These are phyloP conservation scores for Pseudocercospora vitis DNA, from an alignment of 2,329 filamentous ascomycete genomes.

Conservation along the genomic window DNA sequence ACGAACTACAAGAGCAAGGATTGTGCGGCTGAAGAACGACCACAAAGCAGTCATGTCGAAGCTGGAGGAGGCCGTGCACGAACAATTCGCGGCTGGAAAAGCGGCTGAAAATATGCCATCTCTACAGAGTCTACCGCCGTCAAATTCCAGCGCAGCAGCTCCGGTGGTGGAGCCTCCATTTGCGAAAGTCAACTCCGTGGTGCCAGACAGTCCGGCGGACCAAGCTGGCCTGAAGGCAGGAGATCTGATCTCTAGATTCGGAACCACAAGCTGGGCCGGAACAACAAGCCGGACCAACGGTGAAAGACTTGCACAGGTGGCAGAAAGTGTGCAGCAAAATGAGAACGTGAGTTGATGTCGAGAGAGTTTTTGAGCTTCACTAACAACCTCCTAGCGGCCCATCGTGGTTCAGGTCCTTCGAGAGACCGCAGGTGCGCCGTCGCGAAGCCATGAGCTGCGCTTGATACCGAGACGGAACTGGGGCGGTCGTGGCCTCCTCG, in stretches of 20 bases:
- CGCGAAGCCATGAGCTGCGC: conserved; percentile 63
- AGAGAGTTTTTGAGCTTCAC: not conserved
- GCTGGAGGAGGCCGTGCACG: conserved; percentile 84
- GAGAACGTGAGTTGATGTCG: conserved; percentile 69
- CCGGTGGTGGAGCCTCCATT: conserved; percentile 63
- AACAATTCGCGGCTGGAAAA: conserved; percentile 67
- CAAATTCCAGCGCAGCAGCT: conserved; percentile 18
- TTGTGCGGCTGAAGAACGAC: conserved; percentile 88
- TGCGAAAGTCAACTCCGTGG: conserved; percentile 85
- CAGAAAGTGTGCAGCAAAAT: conserved; percentile 84
- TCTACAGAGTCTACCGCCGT: conserved; percentile 22
- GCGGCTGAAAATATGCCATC: conserved; percentile 14
- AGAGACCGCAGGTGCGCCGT: conserved; percentile 60
- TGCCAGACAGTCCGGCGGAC: conserved; percentile 75
- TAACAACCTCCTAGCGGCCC: conserved; percentile 55
- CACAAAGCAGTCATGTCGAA: conserved; percentile 83
- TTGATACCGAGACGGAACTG: conserved; percentile 77
- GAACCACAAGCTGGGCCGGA: conserved; percentile 73
- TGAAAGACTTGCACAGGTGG: conserved; percentile 79
- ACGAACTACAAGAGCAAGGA: conserved; percentile 85
- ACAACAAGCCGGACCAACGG: conserved; percentile 81
- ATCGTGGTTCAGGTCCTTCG: conserved; percentile 69
- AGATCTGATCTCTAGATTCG: conserved; percentile 82
- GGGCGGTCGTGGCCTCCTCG: conserved; percentile 86
- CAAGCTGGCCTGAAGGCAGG: conserved; percentile 75